Evolutionary conservation across 257 asterid species (phyloP).

Genomic region (Capsicum chinense): DNA sequence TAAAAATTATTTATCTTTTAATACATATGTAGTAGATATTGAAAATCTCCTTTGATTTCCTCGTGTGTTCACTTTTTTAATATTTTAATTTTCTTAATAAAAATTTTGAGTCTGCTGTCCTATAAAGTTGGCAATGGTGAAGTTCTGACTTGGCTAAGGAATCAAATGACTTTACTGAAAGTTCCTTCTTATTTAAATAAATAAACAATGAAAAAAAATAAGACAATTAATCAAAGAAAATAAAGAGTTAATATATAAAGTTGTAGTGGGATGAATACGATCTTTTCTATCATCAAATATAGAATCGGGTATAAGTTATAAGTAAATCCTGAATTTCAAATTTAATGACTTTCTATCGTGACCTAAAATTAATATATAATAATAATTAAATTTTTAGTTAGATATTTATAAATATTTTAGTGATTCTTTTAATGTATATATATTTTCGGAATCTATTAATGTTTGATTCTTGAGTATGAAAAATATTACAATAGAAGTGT

Average conservation of each 20-base stretch:
- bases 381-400: neutral
- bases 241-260: neutral
- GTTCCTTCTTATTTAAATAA: neutral
- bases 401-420: neutral
- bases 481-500: neutral
- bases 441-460: neutral
- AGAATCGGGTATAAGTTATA: neutral
- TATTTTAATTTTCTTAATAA: too few species aligned
- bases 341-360: neutral
- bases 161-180: conserved; percentile 31
- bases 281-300: neutral
- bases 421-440: neutral
- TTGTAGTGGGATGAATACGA: neutral
- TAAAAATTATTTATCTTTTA: too few species aligned
- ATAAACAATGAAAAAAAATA: neutral
- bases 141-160: conserved; percentile 33
- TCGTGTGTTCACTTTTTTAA: too few species aligned
- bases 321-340: too few species aligned
- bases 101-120: neutral
- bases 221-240: conserved; percentile 4
- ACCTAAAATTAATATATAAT: too few species aligned
- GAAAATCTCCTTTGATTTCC: too few species aligned
- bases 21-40: too few species aligned
- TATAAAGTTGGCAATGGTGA: conserved; percentile 26
- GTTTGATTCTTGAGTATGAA: neutral